A percentile compares a stretch with the other conserved stretches of the same genome.
These are phyloP conservation scores for Pyricularia grisea DNA, from an alignment of 2,329 filamentous ascomycete genomes.

Conservation along the genomic window DNA sequence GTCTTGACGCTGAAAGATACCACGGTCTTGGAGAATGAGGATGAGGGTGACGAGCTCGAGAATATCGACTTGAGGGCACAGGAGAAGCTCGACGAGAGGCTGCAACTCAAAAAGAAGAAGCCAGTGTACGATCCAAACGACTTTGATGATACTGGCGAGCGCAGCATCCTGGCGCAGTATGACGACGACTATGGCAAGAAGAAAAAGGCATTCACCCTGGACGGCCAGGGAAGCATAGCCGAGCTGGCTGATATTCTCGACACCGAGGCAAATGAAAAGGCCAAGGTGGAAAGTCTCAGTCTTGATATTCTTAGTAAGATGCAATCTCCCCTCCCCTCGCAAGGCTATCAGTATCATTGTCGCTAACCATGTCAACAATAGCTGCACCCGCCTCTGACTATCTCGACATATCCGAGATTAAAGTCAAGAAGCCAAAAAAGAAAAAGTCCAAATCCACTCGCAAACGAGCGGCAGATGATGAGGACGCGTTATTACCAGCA, in stretches of 20 bases:
- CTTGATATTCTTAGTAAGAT: slow-evolving; percentile 55
- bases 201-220: slow-evolving; percentile 76
- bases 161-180: slow-evolving; percentile 75
- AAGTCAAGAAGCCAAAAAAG: slow-evolving; percentile 89
- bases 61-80: slow-evolving; percentile 62
- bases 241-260: slow-evolving; percentile 50
- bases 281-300: slow-evolving; percentile 62
- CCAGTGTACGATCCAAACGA: slow-evolving; percentile 81
- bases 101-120: slow-evolving; percentile 85
- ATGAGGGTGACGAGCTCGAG: slow-evolving; percentile 84
- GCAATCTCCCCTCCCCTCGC: not conserved
- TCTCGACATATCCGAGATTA: slow-evolving; percentile 74
- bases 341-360: not conserved
- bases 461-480: slow-evolving; percentile 56
- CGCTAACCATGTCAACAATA: slow-evolving; percentile 17
- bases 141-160: slow-evolving; percentile 54
- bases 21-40: slow-evolving; percentile 73
- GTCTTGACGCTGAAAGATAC: slow-evolving; percentile 91
- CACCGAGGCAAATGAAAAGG: slow-evolving; percentile 41
- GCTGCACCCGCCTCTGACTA: slow-evolving; percentile 76
- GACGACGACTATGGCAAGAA: slow-evolving; percentile 94
- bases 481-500: slow-evolving; percentile 43
- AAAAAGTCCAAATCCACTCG: slow-evolving; percentile 74
- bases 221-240: slow-evolving; percentile 61
- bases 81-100: slow-evolving; percentile 63